Evolutionary conservation across 129 eudicot genomes (phyloP), one percentile per base, ranked within the genome.

Genomic region (Flaveria trinervia): DNA sequence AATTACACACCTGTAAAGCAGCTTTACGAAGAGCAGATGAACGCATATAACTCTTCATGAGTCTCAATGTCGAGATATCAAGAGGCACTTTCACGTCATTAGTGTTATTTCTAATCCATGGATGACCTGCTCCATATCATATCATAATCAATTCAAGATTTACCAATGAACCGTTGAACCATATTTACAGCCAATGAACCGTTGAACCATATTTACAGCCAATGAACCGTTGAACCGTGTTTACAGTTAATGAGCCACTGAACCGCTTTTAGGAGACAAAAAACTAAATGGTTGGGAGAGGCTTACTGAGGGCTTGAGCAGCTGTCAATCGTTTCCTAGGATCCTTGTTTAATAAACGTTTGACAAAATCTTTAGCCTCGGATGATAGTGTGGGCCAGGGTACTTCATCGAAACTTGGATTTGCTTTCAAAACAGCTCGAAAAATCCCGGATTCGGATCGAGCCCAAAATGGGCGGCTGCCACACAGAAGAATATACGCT

Each of bases 381-480:
- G 88, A 76, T 46, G 97, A 87, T 59, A 92, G 69, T 18, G 91
- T 72, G 65, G 96, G 96, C 99, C 99, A 95, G 16, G 96, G 99
- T 71, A 84, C 89, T 85, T 95, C 99, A 22, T 88, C 93, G 45
- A 89, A 95, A 83, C 85, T 88, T 41, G 93, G 97, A 73, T 95
- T 93, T 15, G 97, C 97, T 88, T 88, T 95, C 16, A 95, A 85
- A 78, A 95, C 99, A 8, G 95, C 89, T 22, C 97, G 82, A 75
- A 95, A 92, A 20, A 95, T 92, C 13, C 99, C 97, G 7, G 99
- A 91, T 79, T 95, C 99, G 1, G 96, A 87, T 72, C 96, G 96
- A 70, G 99, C 96, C 97, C 97, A 94, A 62, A 94, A 94, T 2
- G 99, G 99, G 0, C 99, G 89, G 77, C 96, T 89, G 33, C 99